Percentiles rank a stretch among this genome's conserved stretches.
Evolutionary conservation across 164 flowering plant species (phyloP).

Genomic region (Magnolia sinica): DNA sequence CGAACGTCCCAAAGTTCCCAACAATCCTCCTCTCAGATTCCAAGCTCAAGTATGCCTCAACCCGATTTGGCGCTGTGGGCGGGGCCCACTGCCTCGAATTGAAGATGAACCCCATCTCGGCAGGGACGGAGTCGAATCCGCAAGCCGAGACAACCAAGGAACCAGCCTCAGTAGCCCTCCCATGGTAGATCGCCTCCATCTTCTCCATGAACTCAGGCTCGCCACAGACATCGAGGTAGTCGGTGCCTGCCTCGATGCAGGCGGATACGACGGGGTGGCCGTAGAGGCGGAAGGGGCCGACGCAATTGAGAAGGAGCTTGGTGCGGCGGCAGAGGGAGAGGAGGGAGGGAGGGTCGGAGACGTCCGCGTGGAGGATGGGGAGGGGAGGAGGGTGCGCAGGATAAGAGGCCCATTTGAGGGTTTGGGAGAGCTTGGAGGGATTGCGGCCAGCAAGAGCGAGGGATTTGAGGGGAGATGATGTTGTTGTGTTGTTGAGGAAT

Average conservation of each 20-base stretch:
- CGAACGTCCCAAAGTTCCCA: slow-evolving; percentile 71
- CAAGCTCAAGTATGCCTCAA: slow-evolving; percentile 69
- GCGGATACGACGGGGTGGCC: slow-evolving; percentile 80
- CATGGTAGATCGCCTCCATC: slow-evolving; percentile 57
- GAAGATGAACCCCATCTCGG: slow-evolving; percentile 70
- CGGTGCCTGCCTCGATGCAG: slow-evolving; percentile 56
- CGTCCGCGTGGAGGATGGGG: slow-evolving; percentile 57
- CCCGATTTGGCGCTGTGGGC: slow-evolving; percentile 41
- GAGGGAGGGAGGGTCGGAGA: slow-evolving; percentile 53
- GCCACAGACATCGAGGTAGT: slow-evolving; percentile 74
- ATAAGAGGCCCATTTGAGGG: slow-evolving; percentile 65
- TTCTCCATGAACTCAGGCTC: slow-evolving; percentile 94
- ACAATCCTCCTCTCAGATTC: slow-evolving; percentile 69
- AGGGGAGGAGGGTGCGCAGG: slow-evolving; percentile 53
- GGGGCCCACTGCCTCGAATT: slow-evolving; percentile 62
- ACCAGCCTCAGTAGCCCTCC: slow-evolving; percentile 49
- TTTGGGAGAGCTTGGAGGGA: slow-evolving; percentile 32
- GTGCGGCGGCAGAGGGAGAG: slow-evolving; percentile 40
- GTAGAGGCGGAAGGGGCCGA: slow-evolving; percentile 73
- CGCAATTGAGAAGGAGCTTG: slow-evolving; percentile 67
- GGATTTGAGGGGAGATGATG: slow-evolving; percentile 51
- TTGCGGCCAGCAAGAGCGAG: slow-evolving; percentile 73
- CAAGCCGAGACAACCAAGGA: slow-evolving; percentile 71
- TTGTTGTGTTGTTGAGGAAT: slow-evolving; percentile 41
- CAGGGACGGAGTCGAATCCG: slow-evolving; percentile 83